Base-by-base conservation (phyloP, 1,284 basidiomycete genomes). In the Paramarasmius palmivorus region DNA sequence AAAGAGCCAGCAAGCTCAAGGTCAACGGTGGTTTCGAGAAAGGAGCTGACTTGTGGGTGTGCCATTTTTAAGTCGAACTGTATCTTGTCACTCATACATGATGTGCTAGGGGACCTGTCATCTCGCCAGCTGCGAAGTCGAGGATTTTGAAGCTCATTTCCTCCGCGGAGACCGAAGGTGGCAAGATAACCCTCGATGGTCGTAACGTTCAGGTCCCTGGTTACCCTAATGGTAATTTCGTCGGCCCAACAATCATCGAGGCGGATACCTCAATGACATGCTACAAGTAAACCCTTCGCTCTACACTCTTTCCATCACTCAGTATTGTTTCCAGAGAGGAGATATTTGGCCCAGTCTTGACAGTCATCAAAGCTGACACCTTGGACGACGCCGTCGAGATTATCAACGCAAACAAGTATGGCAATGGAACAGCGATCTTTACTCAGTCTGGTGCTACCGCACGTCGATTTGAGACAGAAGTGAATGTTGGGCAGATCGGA, bases 381-480 rank as follows among this genome's bases (percentile, higher is more conserved):
- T 77, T 99, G 44, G 95, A 98, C 61, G 93, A 98, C 61, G 96
- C 95, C 19, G 81, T 98, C 57, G 83, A 85, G 35, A 86, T 97
- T 59, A 88, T 98, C 73, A 98, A 98, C 73, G 73, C 77, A 52
- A 98, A 97, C 74, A 81, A 75, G 65, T 97, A 92, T 67, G 92
- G 95, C 2, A 98, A 98, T 68, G 96, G 95, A 26, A 86, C 94
- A n/a, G 92, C 94, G 20, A 94, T 98, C 67, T 98, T 98, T 71
- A 99, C 96, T 29, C 92, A 95, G 73, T 93, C 90, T 46, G 96
- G 96, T n/a, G 91, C 95, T 29, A 94, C 94, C 6, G 95, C 94
- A 19, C 86, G 96, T 57, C 92, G 92, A 72, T 99, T 97, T 61
- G 95, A 99, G 74, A 81, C 79, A 42, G 81, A 88, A 55, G 87